These are phyloP conservation scores for Ceraceosorus guamensis DNA, from an alignment of 1,284 basidiomycete species.

Conservation along the genomic window DNA sequence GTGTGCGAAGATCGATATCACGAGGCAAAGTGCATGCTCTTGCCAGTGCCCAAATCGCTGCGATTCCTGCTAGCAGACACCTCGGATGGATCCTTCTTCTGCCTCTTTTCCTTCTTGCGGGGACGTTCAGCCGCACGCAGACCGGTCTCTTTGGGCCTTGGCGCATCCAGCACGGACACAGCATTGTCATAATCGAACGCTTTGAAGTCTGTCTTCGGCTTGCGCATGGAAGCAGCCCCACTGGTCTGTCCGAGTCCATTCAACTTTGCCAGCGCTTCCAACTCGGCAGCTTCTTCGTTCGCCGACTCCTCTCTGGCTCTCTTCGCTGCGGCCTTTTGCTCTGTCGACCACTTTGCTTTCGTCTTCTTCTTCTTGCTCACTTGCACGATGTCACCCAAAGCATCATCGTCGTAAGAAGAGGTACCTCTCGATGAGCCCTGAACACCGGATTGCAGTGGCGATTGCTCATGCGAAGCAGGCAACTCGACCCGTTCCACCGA, in stretches of 20 bases:
- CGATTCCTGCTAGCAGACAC: not conserved
- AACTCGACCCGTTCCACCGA: not conserved
- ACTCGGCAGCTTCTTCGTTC: not conserved
- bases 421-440: too few species aligned
- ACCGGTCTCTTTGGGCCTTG: too few species aligned
- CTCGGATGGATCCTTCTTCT: not conserved
- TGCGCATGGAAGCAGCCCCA: not conserved
- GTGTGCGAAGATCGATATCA: too few species aligned
- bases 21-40: not conserved
- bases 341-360: not conserved
- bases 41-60: not conserved
- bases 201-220: not conserved
- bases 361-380: constrained; percentile 10
- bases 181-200: not conserved
- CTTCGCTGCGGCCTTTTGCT: not conserved
- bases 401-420: not conserved
- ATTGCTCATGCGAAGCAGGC: not conserved
- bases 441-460: too few species aligned
- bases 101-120: not conserved
- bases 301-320: not conserved
- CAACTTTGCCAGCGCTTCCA: too few species aligned
- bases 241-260: too few species aligned
- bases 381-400: constrained; percentile 4
- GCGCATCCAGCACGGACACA: not conserved
- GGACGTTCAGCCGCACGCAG: not conserved